phyloP scores from a whole-genome alignment of 2,329 filamentous ascomycete species.

The Hyphodiscus sp. region DNA sequence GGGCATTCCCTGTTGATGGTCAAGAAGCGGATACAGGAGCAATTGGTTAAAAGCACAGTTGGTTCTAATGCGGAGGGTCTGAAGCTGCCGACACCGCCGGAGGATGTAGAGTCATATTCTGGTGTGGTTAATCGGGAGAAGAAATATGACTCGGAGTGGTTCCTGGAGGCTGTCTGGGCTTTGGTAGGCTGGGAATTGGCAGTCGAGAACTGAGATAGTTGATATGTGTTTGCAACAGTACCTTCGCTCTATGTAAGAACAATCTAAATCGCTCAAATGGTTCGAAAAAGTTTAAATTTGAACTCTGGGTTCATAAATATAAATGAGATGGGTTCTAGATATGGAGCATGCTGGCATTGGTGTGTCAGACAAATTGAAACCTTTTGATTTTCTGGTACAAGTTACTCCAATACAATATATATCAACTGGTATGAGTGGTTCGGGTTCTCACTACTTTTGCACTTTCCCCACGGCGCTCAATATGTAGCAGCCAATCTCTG shows the following conservation, averaged over 20 bases:
- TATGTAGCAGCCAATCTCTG: constrained; percentile 73
- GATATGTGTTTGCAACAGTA: background rate
- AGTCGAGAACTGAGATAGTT: background rate
- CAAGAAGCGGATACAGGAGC: constrained; percentile 19
- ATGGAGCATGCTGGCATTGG: background rate
- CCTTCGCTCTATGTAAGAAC: background rate
- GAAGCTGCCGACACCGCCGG: constrained; percentile 10
- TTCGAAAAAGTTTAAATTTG: too few species aligned
- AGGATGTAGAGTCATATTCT: background rate
- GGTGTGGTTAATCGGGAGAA: background rate
- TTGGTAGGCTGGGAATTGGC: constrained; percentile 17
- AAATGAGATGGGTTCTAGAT: too few species aligned
- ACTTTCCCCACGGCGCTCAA: constrained; percentile 25
- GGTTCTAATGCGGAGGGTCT: constrained; percentile 17
- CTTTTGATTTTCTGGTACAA: background rate
- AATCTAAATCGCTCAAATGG: background rate
- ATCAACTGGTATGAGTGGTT: too few species aligned
- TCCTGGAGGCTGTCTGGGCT: constrained; percentile 10
- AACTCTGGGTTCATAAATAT: too few species aligned
- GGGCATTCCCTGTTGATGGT: constrained; percentile 12
- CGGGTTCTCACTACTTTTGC: too few species aligned
- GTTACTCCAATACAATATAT: too few species aligned
- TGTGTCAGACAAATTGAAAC: background rate
- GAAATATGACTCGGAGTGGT: constrained; percentile 10
- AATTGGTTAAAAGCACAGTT: constrained; percentile 19